Base-by-base conservation (phyloP, 75 land plant genomes). In the Picea sitchensis region DNA sequence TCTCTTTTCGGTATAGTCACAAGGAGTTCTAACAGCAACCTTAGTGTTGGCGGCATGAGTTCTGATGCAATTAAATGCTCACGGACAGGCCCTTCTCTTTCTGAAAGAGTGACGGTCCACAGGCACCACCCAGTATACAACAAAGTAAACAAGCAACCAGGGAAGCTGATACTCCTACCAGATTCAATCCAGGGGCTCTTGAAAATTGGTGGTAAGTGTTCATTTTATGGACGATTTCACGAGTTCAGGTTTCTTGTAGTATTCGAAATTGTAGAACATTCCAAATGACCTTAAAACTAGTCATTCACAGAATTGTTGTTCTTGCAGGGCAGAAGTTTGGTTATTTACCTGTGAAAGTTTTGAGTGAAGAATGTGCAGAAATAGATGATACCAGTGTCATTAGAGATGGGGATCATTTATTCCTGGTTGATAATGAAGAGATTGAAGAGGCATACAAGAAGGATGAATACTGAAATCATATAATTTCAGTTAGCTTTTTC, bases 331-430 rank as follows among this genome's bases (percentile, higher is more conserved):
- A 71, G 59, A 95, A 88, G 47, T 91, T 86, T 71, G 89, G 88
- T 0, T 77, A 84, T 61, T 12, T 58, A 17, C 83, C 89, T 20
- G 73, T 76, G 0, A 92, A 77, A 79, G 89, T 93, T 44, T 47
- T 89, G 8, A 89, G 81, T 20, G 77, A 78, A 65, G 90, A 88
- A n/a, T 80, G 84, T 74, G 93, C 91, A 21, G 89, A 87, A 47
- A 84, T 95, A 64, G 93, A 95, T 75, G 90, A 89, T 56, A 75
- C 88, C 34, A 79, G 77, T 44, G 78, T 92, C 17, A 85, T 94
- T 17, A 87, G 93, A 84, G 93, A 92, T 75, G 92, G 89, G 17
- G 97, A 94, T 79, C 87, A 86, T 79, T 84, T 94, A 14, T 59
- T 88, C 78, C 78, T 92, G 32, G 81, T 76, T 5, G 65, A 81